phyloP scores from a whole-genome alignment of 192 early-diverging fungal species.

The Mortierella alpina region DNA sequence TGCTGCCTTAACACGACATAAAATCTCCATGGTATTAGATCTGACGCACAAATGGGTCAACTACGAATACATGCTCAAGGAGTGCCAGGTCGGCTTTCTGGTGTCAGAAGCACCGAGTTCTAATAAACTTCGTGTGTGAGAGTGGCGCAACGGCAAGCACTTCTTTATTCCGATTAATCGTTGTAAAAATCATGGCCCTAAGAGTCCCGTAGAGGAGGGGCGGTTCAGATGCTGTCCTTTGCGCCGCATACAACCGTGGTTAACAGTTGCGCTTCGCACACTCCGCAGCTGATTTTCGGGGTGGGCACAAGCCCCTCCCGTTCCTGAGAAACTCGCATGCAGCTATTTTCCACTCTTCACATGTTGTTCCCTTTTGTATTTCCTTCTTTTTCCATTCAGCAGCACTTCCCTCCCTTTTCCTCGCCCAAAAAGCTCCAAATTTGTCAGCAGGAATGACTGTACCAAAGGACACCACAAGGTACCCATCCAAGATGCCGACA shows the following conservation, averaged over 20 bases:
- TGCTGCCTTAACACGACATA: constrained; percentile 12
- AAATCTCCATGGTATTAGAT: constrained; percentile 44
- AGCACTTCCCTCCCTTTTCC: not conserved
- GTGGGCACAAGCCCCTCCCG: too few species aligned
- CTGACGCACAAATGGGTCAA: constrained; percentile 96
- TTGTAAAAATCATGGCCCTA: too few species aligned
- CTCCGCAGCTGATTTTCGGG: too few species aligned
- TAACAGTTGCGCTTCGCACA: too few species aligned
- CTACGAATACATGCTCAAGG: constrained; percentile 85
- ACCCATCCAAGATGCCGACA: constrained; percentile 41
- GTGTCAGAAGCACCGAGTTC: constrained; percentile 27
- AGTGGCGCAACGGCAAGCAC: not conserved
- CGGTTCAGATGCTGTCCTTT: too few species aligned
- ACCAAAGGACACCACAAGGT: not conserved
- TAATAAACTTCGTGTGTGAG: constrained; percentile 24
- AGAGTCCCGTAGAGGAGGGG: too few species aligned
- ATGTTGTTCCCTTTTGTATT: not conserved
- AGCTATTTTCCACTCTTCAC: too few species aligned
- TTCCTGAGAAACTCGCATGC: too few species aligned
- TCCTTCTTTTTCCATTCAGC: not conserved
- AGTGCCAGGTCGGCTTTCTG: constrained; percentile 79
- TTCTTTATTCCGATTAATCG: too few species aligned
- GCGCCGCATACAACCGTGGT: too few species aligned
- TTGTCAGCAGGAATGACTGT: constrained; percentile 8
- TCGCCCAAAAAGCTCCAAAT: not conserved